A percentile compares a stretch with the other conserved stretches of the same genome.
These are phyloP conservation scores for Hansenula anomala DNA, from an alignment of 1,139 yeast species.

Conservation along the genomic window DNA sequence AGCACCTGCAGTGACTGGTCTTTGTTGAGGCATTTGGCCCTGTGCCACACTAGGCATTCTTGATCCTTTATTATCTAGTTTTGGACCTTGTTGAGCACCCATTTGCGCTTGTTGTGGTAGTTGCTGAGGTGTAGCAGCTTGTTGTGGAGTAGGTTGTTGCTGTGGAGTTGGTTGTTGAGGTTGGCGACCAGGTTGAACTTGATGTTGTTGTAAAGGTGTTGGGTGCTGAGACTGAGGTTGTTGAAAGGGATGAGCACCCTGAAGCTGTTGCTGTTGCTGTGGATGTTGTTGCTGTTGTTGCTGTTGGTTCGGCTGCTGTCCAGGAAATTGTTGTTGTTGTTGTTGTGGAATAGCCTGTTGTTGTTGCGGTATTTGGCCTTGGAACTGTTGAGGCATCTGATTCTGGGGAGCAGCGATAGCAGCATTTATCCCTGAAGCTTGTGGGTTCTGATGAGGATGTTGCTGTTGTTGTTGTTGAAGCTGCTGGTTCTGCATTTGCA, in stretches of 20 bases:
- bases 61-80: conserved; percentile 1
- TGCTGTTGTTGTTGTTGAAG: conserved; percentile 17
- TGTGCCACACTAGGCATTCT: conserved; percentile 2
- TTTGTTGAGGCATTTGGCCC: conserved; percentile 10
- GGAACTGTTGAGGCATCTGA: conserved; percentile 3
- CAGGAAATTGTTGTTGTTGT: conserved; percentile 22
- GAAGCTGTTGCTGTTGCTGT: conserved; percentile 7
- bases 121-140: conserved; percentile 6
- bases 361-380: conserved; percentile 14
- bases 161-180: conserved; percentile 12
- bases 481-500: conserved; percentile 1
- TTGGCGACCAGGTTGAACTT: conserved; percentile 3
- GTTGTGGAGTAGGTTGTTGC: conserved; percentile 4
- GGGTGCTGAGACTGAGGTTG: conserved; percentile 1
- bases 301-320: conserved; percentile 14
- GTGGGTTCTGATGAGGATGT: conserved; percentile 8
- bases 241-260: not conserved
- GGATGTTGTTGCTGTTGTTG: conserved; percentile 13
- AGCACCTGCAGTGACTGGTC: not conserved
- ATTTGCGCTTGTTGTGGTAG: conserved; percentile 6
- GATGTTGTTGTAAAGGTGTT: conserved; percentile 6
- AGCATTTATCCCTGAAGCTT: not conserved
- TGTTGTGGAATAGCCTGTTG: conserved; percentile 8
- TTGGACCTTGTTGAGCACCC: conserved; percentile 5
- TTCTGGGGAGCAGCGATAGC: too few species aligned